phyloP scores from a whole-genome alignment of 306 rosid species.

The Vicia sativa region DNA sequence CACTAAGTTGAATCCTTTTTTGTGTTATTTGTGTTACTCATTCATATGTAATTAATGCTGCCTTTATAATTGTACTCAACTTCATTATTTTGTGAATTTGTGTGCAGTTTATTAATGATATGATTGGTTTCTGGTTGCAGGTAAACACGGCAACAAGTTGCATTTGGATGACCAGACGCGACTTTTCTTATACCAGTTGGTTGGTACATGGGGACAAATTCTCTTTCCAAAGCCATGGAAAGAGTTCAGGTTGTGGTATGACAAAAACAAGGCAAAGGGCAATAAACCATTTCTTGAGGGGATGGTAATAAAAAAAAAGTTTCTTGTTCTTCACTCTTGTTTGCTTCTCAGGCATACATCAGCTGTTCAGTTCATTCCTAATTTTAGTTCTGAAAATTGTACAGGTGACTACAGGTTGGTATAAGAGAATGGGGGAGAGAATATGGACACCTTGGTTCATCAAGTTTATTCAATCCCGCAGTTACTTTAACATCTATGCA shows the following conservation, averaged over 20 bases:
- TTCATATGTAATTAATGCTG: conserved; percentile 17
- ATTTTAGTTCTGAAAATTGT: conserved; percentile 36
- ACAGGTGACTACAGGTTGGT: conserved; percentile 95
- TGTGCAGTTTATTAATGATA: conserved; percentile 19
- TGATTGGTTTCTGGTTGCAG: conserved; percentile 46
- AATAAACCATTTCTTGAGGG: conserved; percentile 81
- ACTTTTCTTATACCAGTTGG: conserved; percentile 81
- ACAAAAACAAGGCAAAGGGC: conserved; percentile 73
- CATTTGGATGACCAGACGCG: conserved; percentile 61
- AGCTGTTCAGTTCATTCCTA: conserved; percentile 35
- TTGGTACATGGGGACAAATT: conserved; percentile 99
- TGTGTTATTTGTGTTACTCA: conserved; percentile 3
- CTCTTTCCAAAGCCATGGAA: conserved; percentile 98
- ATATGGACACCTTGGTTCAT: conserved; percentile 99
- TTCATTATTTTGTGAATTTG: background rate
- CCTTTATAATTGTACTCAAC: conserved; percentile 19
- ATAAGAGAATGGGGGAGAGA: conserved; percentile 86
- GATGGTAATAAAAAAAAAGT: conserved; percentile 58
- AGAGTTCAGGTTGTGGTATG: conserved; percentile 98
- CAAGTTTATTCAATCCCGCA: conserved; percentile 79
- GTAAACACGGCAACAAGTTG: conserved; percentile 89
- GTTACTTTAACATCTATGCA: conserved; percentile 83
- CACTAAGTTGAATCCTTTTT: background rate
- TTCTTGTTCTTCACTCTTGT: conserved; percentile 21
- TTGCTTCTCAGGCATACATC: conserved; percentile 3